A percentile compares a stretch with the other conserved stretches of the same genome.
Conservation (phyloP, 1,139 yeast genomes). For the Scheffersomyces lignicola region DNA sequence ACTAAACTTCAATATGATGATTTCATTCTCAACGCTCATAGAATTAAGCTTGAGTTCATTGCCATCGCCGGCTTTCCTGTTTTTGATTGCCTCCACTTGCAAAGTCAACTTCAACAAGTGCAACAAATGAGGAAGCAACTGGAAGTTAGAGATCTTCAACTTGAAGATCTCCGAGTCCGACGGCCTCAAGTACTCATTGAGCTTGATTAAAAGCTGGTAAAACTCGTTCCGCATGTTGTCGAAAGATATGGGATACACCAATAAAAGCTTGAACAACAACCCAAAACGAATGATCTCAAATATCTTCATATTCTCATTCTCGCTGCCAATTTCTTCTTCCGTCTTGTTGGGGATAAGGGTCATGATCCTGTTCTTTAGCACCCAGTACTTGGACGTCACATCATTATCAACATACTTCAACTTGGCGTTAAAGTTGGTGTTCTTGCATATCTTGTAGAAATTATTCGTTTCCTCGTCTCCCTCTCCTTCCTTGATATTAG, state of each 20-base stretch:
- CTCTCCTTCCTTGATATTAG: constrained; percentile 5
- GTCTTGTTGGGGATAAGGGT: neutral
- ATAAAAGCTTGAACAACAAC: constrained; percentile 32
- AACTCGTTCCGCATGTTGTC: constrained; percentile 23
- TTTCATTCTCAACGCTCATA: neutral
- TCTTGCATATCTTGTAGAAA: constrained; percentile 17
- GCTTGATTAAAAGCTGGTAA: constrained; percentile 19
- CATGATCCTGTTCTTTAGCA: constrained; percentile 14
- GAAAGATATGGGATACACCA: constrained; percentile 26
- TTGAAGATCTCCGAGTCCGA: constrained; percentile 27
- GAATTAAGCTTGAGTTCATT: neutral
- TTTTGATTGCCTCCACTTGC: constrained; percentile 20
- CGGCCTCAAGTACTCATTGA: constrained; percentile 21
- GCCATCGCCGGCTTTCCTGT: constrained; percentile 8
- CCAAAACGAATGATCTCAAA: constrained; percentile 22
- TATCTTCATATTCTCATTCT: neutral
- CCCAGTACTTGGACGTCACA: constrained; percentile 10
- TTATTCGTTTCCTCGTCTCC: neutral
- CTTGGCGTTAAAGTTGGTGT: constrained; percentile 16
- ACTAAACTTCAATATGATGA: constrained; percentile 15
- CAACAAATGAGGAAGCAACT: constrained; percentile 34
- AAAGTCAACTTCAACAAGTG: constrained; percentile 33
- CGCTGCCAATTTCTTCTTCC: neutral
- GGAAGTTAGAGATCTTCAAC: constrained; percentile 35
- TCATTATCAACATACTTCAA: constrained; percentile 10